Base-by-base conservation (phyloP, 352 stramenopile genomes). In the Pythium periplocum region DNA sequence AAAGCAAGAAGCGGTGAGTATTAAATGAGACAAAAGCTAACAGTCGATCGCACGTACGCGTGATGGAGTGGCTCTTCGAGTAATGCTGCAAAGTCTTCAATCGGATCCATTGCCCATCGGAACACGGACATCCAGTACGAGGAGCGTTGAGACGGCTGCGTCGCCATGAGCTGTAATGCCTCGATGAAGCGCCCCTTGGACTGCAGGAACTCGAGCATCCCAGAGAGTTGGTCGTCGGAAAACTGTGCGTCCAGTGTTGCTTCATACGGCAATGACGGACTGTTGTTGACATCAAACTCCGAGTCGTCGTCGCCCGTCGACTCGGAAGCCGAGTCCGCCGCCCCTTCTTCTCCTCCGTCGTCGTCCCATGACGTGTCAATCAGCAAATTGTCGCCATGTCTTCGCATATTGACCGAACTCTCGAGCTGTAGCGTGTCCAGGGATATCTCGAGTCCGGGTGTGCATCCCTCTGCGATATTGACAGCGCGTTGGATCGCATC, bases 71-170 rank as follows among this genome's bases (percentile, higher is more conserved):
- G 56, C 1, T 63, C 12, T 7, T 58, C 35, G 0, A 76, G 57
- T 49, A 79, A 54, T 4, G 12, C 10, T 12, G 57, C 33, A 26
- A 66, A 59, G 30, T 9, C 35, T 1, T 68, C 57, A 0, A 66
- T 40, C 6, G 51, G 62, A 12, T 62, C 63, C 3, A 88, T 48
- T 2, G 80, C 82, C 78, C 78, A 93, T 0, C 43, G 50, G 46
- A 93, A 93, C 45, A 88, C 77, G 32, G 75, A 55, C 2, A 66
- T 69, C 83, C 83, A 93, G 49, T 91, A 93, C 39, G 57, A 62
- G 0, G 55, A 37, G 7, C 83, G 75, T 1, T 75, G 54, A 2
- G 55, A 51, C 4, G 83, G 73, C 40, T 90, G 70, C 42, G 71
- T 72, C 31, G 70, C 64, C 57, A 93, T 78, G 30, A 93, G 60